Percentiles rank a stretch among this genome's conserved stretches.
These are phyloP conservation scores for Eleusine indica DNA, from an alignment of 176 grass and related monocot genomes.

Conservation along the genomic window DNA sequence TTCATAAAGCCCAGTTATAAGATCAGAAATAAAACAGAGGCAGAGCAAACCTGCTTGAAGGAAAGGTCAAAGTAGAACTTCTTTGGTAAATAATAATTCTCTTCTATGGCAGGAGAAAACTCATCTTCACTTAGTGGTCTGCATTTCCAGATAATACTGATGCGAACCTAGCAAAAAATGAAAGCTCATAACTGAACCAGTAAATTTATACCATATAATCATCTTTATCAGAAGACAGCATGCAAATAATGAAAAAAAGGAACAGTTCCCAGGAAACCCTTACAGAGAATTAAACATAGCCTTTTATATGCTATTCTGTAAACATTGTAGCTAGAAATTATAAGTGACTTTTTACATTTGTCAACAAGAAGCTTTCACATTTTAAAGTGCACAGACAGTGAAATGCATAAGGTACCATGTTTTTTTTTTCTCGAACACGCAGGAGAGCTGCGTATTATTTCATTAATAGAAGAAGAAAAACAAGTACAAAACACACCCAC, in stretches of 20 bases:
- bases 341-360: background rate
- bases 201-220: slow-evolving; percentile 11
- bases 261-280: background rate
- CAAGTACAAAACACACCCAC: too few relatives aligned
- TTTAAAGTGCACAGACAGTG: background rate
- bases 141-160: slow-evolving; percentile 66
- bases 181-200: slow-evolving; percentile 31
- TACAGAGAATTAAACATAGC: background rate
- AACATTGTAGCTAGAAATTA: background rate
- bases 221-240: background rate
- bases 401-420: background rate
- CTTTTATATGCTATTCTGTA: background rate
- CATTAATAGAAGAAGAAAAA: too few relatives aligned
- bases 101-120: slow-evolving; percentile 58
- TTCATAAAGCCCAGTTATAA: slow-evolving; percentile 29
- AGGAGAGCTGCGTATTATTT: too few relatives aligned
- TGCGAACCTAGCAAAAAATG: slow-evolving; percentile 52
- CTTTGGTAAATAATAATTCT: slow-evolving; percentile 53
- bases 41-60: slow-evolving; percentile 49
- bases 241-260: background rate
- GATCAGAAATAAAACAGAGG: slow-evolving; percentile 20
- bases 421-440: too few relatives aligned
- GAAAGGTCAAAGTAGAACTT: slow-evolving; percentile 79
- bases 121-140: slow-evolving; percentile 57
- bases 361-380: background rate